Base-by-base conservation (phyloP, 176 grass and related monocot species). In the Musa schizocarpa region DNA sequence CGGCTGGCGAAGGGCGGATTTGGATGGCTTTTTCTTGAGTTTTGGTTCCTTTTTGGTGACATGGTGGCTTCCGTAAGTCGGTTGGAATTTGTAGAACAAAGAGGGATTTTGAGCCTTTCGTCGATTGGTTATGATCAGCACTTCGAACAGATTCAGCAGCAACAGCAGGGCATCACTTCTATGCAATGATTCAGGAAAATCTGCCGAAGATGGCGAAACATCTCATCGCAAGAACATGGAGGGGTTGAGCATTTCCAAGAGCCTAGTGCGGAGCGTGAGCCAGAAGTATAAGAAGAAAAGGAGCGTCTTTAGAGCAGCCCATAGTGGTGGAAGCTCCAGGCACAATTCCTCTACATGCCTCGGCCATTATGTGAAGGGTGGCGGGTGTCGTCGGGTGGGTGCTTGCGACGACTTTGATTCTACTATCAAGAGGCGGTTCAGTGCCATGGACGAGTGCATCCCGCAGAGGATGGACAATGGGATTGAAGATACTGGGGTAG, bases 321-420 rank as follows among this genome's bases (percentile, higher is more conserved):
- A 27, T 22, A 26, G 52, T 20, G 72, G 65, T 59, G 76, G 71
- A 53, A 43, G 77, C 69, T 64, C 64, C 1, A 55, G 62, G 63
- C 48, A 64, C 9, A 49, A 25, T 55, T 75, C 79, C 3, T 69
- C 80, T 9, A 26, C 73, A 63, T 97, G 81, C 77, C 77, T 97
- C 54, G 78, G 83, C 8, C 22, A 93, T n/a, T 81, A 75, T 13
- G 82, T 88, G 23, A 89, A 77, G 61, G 83, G 81, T 13, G 90
- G 79, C 13, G 93, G 86, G 0, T 97, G 90, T 77, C 34, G 34
- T 34, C 82, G 90, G 19, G 93, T 97, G 76, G 87, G 86, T 68
- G 81, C 86, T 24, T 93, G 93, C 49, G 88, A 93, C 23, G 90
- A 90, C 75, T 59, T 87, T 72, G 93, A 90, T 72, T 53, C 74